Conservation (phyloP, 306 rosid genomes). For the Heteromeles arbutifolia region DNA sequence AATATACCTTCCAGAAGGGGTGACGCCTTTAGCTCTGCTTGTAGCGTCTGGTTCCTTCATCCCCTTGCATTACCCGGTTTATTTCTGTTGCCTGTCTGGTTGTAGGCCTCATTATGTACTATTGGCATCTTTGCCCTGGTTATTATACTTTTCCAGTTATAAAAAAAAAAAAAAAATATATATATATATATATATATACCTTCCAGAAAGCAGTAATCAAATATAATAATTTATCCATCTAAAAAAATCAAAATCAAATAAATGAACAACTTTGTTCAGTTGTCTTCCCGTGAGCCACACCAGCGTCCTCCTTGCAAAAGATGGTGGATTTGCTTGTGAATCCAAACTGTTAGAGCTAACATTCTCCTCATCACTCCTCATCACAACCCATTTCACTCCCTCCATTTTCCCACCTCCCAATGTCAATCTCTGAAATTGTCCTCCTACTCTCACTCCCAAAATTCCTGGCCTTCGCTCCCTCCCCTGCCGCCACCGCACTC, state of each 20-base stretch:
- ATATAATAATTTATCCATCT: constrained; percentile 13
- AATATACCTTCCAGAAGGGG: constrained; percentile 14
- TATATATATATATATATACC: too few species aligned
- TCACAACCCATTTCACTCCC: constrained; percentile 48
- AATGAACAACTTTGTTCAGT: constrained; percentile 75
- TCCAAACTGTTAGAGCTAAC: constrained; percentile 69
- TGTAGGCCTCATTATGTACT: too few species aligned
- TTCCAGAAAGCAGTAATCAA: constrained; percentile 11
- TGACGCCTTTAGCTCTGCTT: too few species aligned
- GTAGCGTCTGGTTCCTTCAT: too few species aligned
- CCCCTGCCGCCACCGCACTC: constrained; percentile 12
- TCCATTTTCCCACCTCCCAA: constrained; percentile 58
- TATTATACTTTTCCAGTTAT: too few species aligned
- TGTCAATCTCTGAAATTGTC: constrained; percentile 44
- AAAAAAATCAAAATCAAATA: not conserved
- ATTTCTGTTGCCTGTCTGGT: too few species aligned
- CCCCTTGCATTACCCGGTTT: too few species aligned
- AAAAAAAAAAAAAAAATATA: too few species aligned
- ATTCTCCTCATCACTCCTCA: constrained; percentile 60
- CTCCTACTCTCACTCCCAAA: constrained; percentile 40
- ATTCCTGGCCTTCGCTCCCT: constrained; percentile 39
- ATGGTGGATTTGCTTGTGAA: constrained; percentile 67
- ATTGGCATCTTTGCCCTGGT: too few species aligned
- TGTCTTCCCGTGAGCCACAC: constrained; percentile 84
- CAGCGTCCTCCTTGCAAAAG: constrained; percentile 82